Percentiles rank a stretch among this genome's conserved stretches.
Conservation (phyloP, 345 rosid species). For the Raphanus raphanistrum region DNA sequence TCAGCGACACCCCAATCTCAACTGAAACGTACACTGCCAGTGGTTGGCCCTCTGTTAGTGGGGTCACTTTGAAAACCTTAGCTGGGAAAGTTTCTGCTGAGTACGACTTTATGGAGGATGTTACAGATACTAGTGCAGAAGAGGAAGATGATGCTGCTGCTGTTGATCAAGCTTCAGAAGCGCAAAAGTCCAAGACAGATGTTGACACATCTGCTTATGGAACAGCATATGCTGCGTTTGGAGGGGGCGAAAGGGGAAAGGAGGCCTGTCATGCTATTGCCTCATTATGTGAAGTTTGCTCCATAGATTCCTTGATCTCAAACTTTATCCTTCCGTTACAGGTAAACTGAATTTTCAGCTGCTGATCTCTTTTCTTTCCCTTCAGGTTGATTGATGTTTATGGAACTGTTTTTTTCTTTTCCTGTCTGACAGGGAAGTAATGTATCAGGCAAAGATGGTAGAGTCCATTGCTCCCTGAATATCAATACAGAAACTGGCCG, state of each 20-base stretch:
- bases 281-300: constrained; percentile 85
- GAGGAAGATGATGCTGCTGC: constrained; percentile 33
- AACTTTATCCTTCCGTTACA: constrained; percentile 95
- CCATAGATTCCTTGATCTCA: constrained; percentile 88
- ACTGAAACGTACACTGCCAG: constrained; percentile 68
- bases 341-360: constrained; percentile 47
- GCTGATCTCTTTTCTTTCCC: background rate
- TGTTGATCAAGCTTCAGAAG: constrained; percentile 31
- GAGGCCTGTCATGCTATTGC: constrained; percentile 94
- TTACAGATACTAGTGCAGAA: constrained; percentile 40
- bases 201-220: constrained; percentile 55
- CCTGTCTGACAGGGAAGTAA: constrained; percentile 61
- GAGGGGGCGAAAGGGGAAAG: constrained; percentile 55
- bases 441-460: constrained; percentile 76
- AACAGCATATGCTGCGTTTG: constrained; percentile 55
- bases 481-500: constrained; percentile 98
- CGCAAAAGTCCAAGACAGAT: constrained; percentile 23
- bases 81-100: constrained; percentile 81
- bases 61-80: constrained; percentile 70
- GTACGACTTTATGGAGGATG: constrained; percentile 47
- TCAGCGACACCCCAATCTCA: constrained; percentile 52
- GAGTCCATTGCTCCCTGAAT: constrained; percentile 92
- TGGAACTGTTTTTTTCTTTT: constrained; percentile 2
- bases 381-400: constrained; percentile 1
- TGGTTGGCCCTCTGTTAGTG: constrained; percentile 91